Base-by-base conservation (phyloP, 257 asterid genomes). In the Solanum sejunctum region DNA sequence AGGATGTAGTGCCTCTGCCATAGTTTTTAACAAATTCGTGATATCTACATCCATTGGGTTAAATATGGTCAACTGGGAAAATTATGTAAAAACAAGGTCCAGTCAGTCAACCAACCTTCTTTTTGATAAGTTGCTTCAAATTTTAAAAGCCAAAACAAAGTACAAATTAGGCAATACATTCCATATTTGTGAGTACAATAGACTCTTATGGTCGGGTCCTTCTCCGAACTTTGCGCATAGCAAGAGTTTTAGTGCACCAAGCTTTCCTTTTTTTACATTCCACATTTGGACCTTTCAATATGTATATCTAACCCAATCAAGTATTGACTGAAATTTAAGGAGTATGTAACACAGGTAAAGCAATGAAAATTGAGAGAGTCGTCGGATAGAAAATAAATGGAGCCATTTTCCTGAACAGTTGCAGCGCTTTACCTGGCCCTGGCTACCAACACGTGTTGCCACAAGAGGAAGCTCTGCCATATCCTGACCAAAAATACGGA, bases 401-500 rank as follows among this genome's bases (percentile, higher is more conserved):
- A 0, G 60, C 8, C 16, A 47, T 4, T 75, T 51, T 8, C 43
- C 23, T 16, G 23, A 75, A 77, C 61, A 51, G 82, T 77, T 51
- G 7, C 45, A 77, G 12, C 23, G 16, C 85, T 90, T 88, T 87
- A 93, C 99, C 96, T 94, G 95, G 80, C 98, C 94, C 88, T 95
- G 98, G 85, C 89, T 83, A 82, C 91, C 93, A 43, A 69, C 89
- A 52, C 94, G 93, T 17, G 98, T 97, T 77, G 99, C 99, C 86
- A 93, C 99, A 87, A 95, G 87, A 82, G 99, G 99, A 81, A 97
- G 95, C 86, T 97, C 99, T 60, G 99, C 98, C 45, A 93, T 85
- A 81, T 95, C 97, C 90, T 90, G 91, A 86, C 99, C 99, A 84
- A 97, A 97, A 85, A 97, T 88, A 83, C 99, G 92, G 83, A 97